Evolutionary conservation across 306 rosid species (phyloP).

Genomic region (Rosa lucieae): DNA sequence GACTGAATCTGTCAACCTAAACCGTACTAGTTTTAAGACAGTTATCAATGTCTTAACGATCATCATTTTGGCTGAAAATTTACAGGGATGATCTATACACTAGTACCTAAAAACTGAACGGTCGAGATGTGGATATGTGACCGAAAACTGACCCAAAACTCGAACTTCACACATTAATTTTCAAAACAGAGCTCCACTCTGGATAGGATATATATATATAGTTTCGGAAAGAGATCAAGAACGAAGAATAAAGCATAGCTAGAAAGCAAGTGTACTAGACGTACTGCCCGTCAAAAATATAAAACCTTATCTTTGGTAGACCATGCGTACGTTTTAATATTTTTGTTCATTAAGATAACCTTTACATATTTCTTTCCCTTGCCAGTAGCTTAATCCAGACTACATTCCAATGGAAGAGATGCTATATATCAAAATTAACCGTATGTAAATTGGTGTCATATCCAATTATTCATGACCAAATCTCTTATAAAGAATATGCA

Average conservation of each 20-base stretch:
- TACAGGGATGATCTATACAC: no score
- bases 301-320: neutral
- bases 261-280: neutral
- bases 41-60: no score
- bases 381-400: neutral
- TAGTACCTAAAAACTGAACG: no score
- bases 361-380: neutral
- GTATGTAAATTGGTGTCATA: neutral
- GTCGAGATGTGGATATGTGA: no score
- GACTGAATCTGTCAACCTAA: no score
- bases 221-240: neutral
- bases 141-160: no score
- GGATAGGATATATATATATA: no score
- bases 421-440: neutral
- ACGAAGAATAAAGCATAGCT: neutral
- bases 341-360: neutral
- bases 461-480: neutral
- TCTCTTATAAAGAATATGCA: neutral
- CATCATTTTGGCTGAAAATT: no score
- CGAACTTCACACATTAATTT: no score
- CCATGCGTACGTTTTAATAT: neutral
- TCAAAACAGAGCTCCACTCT: no score
- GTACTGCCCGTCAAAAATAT: neutral
- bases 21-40: no score
- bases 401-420: slow-evolving; percentile 3